Base-by-base conservation (phyloP, 2,329 filamentous ascomycete species). In the Colletotrichum plurivorum region DNA sequence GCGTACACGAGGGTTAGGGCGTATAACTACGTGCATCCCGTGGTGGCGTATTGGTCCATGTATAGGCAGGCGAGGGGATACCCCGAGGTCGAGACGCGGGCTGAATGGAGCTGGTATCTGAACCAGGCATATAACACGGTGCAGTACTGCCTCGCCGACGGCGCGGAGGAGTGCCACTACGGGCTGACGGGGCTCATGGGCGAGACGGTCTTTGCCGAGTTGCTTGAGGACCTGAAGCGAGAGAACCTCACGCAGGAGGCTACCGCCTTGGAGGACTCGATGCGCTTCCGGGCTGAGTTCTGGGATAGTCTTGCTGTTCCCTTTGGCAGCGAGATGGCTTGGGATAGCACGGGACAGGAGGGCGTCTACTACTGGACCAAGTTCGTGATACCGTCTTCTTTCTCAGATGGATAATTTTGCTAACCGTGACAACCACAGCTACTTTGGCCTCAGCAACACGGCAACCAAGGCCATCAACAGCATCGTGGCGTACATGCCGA, bases 281-380 rank as follows among this genome's bases (percentile, higher is more conserved):
- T 90, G 87, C 80, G 79, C 15, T 76, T 75, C 4, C 82, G 88
- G 1, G 85, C 87, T 1, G 70, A 80, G 3, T 73, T 77, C 1
- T 90, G 88, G 88, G 75, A 85, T n/a, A 78, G 77, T 0, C 77
- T 85, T 59, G 80, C 81, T 8, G 84, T 87, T 5, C 88, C 88
- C 0, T 90, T 84, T 69, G 88, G 87, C 0, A 89, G 86, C 58
- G 88, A 90, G 74, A 88, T 88, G 86, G 84, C 87, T 0, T 90
- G 88, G 88, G 88, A 90, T 66, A 89, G 85, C 0, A 90, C 88
- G 0, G 88, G 87, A 0, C 88, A 90, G 70, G 88, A 90, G 73
- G 88, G 88, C 0, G 85, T 90, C 0, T 90, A 88, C 68, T 87
- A 87, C 68, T 90, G 88, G 87, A 79, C 83, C 6, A 84, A 83